phyloP scores from a whole-genome alignment of 139 green algal genomes.

The Chlamydomonas sphaeroides region DNA sequence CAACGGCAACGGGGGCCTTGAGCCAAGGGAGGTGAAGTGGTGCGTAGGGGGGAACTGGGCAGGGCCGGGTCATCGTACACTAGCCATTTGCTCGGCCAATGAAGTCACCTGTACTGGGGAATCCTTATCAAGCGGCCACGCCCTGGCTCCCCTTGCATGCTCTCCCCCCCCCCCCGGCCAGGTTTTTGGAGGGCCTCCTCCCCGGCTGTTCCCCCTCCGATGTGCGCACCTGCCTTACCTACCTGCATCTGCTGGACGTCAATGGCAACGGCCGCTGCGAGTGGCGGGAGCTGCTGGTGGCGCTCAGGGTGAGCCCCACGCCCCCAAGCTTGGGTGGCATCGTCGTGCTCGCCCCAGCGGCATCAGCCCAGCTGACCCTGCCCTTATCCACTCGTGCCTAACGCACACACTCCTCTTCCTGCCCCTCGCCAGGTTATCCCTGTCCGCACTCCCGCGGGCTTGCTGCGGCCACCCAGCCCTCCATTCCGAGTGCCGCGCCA shows the following conservation, averaged over 20 bases:
- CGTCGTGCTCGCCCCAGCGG: too few relatives aligned
- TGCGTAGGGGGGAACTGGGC: too few relatives aligned
- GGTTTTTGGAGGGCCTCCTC: conserved; percentile 46
- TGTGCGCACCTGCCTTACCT: conserved; percentile 37
- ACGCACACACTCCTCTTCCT: too few relatives aligned
- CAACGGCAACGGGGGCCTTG: not conserved
- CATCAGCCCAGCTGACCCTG: too few relatives aligned
- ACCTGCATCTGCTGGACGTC: conserved; percentile 45
- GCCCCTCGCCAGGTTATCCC: conserved; percentile 26
- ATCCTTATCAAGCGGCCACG: too few relatives aligned
- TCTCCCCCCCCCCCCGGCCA: not conserved
- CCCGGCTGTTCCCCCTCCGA: conserved; percentile 20
- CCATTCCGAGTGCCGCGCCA: not conserved
- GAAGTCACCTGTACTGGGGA: too few relatives aligned
- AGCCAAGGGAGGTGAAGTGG: conserved; percentile 25
- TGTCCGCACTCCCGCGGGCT: not conserved
- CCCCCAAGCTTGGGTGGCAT: too few relatives aligned
- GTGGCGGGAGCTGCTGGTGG: conserved; percentile 40
- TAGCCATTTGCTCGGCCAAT: too few relatives aligned
- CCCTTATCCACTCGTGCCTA: too few relatives aligned
- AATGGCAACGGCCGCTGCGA: conserved; percentile 37
- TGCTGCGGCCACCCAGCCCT: conserved; percentile 13
- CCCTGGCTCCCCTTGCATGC: not conserved
- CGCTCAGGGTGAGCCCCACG: conserved; percentile 13
- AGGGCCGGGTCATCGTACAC: too few relatives aligned